A percentile compares a stretch with the other conserved stretches of the same genome.
Evolutionary conservation across 768 basidiomycete species (phyloP).

Genomic region (Lactarius psammicola): DNA sequence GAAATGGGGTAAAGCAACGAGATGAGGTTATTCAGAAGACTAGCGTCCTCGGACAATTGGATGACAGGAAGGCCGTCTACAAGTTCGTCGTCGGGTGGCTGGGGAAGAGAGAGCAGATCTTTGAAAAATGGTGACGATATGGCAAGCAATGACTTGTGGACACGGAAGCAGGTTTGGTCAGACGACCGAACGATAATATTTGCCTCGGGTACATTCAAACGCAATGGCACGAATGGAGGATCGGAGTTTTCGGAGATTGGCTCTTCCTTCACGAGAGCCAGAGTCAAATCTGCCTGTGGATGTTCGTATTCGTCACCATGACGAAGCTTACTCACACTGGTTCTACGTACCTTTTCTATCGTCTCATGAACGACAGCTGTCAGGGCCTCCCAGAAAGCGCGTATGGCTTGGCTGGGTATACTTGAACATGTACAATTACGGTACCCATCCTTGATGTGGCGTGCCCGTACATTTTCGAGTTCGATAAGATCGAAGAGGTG

Average conservation of each 20-base stretch:
- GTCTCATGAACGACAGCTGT: not conserved
- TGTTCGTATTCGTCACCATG: not conserved
- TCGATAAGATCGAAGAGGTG: slow-evolving; percentile 4
- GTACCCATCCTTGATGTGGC: not conserved
- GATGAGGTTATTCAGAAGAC: not conserved
- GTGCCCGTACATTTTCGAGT: not conserved
- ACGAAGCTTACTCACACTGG: too few relatives aligned
- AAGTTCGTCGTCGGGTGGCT: not conserved
- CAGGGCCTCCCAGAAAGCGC: slow-evolving; percentile 5
- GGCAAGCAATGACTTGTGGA: slow-evolving; percentile 8
- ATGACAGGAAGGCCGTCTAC: slow-evolving; percentile 12
- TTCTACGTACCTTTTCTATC: not conserved
- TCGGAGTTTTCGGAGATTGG: not conserved
- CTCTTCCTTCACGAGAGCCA: slow-evolving; percentile 3
- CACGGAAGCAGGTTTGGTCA: not conserved
- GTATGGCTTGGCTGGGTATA: not conserved
- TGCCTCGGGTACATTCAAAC: not conserved
- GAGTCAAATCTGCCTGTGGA: slow-evolving; percentile 6
- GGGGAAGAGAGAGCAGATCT: not conserved
- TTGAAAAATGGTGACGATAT: slow-evolving; percentile 9
- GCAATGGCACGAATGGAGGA: too few relatives aligned
- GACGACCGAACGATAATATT: slow-evolving; percentile 3
- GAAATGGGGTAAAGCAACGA: slow-evolving; percentile 8
- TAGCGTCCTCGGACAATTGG: not conserved
- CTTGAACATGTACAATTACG: not conserved